Conservation (phyloP, 106 monocot genomes). For the Dioscorea zingiberensis region DNA sequence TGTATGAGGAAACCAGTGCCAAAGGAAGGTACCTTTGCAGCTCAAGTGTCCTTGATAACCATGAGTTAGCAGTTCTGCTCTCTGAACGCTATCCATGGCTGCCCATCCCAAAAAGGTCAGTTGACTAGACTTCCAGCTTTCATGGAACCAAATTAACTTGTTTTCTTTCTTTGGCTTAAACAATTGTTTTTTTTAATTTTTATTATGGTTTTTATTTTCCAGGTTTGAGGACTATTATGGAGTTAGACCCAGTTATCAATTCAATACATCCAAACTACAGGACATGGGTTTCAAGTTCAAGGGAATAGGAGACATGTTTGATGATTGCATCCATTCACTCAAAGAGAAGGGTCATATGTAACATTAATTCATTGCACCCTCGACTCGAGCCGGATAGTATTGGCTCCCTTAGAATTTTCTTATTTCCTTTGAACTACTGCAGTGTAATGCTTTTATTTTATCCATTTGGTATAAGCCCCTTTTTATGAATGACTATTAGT, state of each 20-base stretch:
- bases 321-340: slow-evolving; percentile 63
- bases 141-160: no score
- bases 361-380: no score
- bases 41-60: slow-evolving; percentile 53
- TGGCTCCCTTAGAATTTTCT: no score
- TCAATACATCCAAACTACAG: slow-evolving; percentile 50
- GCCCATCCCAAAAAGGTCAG: slow-evolving; percentile 57
- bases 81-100: slow-evolving; percentile 46
- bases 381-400: no score
- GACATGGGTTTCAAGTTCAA: slow-evolving; percentile 58
- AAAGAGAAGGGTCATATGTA: slow-evolving; percentile 37
- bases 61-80: slow-evolving; percentile 42
- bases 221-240: slow-evolving; percentile 24
- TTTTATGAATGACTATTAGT: no score
- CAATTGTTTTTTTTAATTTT: background rate
- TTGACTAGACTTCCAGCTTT: no score
- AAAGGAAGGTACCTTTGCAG: slow-evolving; percentile 78
- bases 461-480: no score
- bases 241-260: slow-evolving; percentile 19
- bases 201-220: background rate
- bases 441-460: no score
- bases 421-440: no score
- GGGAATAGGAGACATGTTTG: slow-evolving; percentile 78
- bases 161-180: no score
- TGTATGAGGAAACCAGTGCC: slow-evolving; percentile 56